Evolutionary conservation across 192 early-diverging fungal species (phyloP).

Genomic region (Coemansia reversa): DNA sequence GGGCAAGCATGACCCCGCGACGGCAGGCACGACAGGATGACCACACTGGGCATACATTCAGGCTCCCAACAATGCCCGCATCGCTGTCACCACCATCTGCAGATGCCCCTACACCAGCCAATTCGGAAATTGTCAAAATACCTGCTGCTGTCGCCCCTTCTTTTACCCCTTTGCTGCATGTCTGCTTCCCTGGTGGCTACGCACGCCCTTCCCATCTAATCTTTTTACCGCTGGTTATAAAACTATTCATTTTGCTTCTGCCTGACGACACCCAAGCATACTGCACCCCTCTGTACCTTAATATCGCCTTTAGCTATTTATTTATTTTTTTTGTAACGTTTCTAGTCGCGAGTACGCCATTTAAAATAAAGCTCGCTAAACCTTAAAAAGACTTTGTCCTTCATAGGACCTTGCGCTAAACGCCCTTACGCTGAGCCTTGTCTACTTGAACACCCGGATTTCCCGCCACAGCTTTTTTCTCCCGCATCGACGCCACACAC

Average conservation of each 20-base stretch:
- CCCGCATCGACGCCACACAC: no score
- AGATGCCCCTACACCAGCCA: neutral
- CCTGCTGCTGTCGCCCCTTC: neutral
- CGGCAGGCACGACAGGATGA: no score
- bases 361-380: neutral
- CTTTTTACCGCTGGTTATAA: neutral
- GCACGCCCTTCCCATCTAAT: neutral
- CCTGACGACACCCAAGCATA: neutral
- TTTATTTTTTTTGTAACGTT: neutral
- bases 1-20: no score
- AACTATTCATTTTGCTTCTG: neutral
- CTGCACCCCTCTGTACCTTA: neutral
- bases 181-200: neutral
- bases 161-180: neutral
- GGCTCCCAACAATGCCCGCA: neutral
- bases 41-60: no score
- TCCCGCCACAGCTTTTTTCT: no score
- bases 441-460: no score
- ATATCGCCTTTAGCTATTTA: neutral
- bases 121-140: slow-evolving; percentile 5
- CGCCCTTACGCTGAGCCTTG: no score
- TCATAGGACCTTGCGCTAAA: no score
- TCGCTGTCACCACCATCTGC: neutral
- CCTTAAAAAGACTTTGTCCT: no score
- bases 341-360: neutral